A percentile compares a stretch with the other conserved stretches of the same genome.
These are phyloP conservation scores for Skeletonema tropicum DNA, from an alignment of 108 stramenopile genomes.

Conservation along the genomic window DNA sequence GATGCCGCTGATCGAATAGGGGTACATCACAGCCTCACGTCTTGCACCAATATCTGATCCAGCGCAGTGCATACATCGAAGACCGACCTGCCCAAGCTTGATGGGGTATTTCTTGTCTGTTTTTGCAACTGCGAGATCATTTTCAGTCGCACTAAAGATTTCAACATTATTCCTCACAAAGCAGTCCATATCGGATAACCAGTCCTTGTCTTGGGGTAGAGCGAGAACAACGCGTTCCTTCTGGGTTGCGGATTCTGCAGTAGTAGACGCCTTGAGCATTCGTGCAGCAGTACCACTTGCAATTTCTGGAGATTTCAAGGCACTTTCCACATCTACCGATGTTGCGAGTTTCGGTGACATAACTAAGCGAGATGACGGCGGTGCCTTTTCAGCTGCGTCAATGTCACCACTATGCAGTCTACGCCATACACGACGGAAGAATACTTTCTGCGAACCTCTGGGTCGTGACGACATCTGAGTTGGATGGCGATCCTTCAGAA, in stretches of 20 bases:
- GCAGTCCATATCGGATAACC: slow-evolving; percentile 83
- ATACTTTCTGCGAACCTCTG: slow-evolving; percentile 89
- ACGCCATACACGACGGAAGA: slow-evolving; percentile 89
- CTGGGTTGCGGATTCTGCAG: not conserved
- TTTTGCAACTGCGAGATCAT: slow-evolving; percentile 64
- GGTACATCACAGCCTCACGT: slow-evolving; percentile 70
- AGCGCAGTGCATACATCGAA: slow-evolving; percentile 84
- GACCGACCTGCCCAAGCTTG: slow-evolving; percentile 76
- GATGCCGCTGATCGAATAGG: slow-evolving; percentile 78
- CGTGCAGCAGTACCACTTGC: slow-evolving; percentile 9
- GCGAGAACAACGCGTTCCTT: slow-evolving; percentile 64
- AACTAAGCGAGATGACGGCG: slow-evolving; percentile 7
- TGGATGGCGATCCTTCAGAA: slow-evolving; percentile 73
- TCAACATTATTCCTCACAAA: slow-evolving; percentile 81
- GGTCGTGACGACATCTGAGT: slow-evolving; percentile 80
- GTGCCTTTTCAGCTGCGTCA: slow-evolving; percentile 1
- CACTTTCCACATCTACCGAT: not conserved
- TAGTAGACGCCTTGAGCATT: not conserved
- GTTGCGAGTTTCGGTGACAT: slow-evolving; percentile 2
- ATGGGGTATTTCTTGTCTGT: slow-evolving; percentile 61
- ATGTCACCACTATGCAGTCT: slow-evolving; percentile 75
- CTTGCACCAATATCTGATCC: slow-evolving; percentile 36
- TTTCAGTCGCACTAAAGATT: slow-evolving; percentile 72
- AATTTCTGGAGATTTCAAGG: slow-evolving; percentile 11
- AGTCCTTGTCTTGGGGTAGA: slow-evolving; percentile 86